phyloP scores from a whole-genome alignment of 768 basidiomycete species.

The Lactarius evosmus region DNA sequence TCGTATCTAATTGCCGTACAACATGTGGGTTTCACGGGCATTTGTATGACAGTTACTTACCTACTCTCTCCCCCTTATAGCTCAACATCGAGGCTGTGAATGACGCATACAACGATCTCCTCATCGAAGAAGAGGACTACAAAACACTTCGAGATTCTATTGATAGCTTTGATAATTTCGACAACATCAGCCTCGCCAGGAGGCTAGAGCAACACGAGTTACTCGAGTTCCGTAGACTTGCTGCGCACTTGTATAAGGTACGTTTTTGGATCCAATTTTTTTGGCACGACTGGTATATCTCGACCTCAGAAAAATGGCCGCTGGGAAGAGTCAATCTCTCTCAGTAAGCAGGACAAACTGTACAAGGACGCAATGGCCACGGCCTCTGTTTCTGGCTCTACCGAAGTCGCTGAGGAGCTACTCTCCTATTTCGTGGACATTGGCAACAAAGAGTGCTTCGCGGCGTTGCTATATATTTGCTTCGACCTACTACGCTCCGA shows the following conservation, averaged over 20 bases:
- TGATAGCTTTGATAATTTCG: constrained; percentile 98
- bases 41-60: not conserved
- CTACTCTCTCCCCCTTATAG: constrained; percentile 38
- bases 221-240: constrained; percentile 91
- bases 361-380: constrained; percentile 97
- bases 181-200: constrained; percentile 81
- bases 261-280: constrained; percentile 15
- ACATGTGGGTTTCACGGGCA: constrained; percentile 51
- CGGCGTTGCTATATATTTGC: constrained; percentile 84
- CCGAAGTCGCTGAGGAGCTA: constrained; percentile 91
- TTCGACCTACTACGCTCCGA: constrained; percentile 95
- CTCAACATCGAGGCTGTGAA: constrained; percentile 97
- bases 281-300: not conserved
- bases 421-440: constrained; percentile 97
- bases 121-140: constrained; percentile 99
- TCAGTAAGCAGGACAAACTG: constrained; percentile 94
- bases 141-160: constrained; percentile 97
- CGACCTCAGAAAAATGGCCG: constrained; percentile 78
- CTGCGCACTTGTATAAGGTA: constrained; percentile 95
- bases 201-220: constrained; percentile 87
- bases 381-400: constrained; percentile 77
- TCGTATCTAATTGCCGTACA: constrained; percentile 97
- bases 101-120: constrained; percentile 95
- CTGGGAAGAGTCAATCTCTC: constrained; percentile 94
- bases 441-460: constrained; percentile 98